phyloP scores from a whole-genome alignment of 306 rosid genomes.

The Prunus persica region DNA sequence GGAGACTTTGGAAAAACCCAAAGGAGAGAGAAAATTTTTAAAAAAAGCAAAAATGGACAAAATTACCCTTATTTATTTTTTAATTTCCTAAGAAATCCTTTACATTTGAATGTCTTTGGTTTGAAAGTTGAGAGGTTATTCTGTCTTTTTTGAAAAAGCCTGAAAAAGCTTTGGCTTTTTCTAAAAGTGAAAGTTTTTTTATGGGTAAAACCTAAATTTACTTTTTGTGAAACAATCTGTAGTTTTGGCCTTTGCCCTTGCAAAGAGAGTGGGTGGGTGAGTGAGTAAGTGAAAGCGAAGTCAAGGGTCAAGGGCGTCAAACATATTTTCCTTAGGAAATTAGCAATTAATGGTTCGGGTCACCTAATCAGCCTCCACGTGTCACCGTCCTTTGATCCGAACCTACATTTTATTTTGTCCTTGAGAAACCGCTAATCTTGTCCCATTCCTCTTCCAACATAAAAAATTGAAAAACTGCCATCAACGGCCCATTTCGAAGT shows the following conservation, averaged over 20 bases:
- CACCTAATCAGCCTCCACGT: constrained; percentile 37
- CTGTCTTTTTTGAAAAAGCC: too few relatives aligned
- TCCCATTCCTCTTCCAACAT: constrained; percentile 7
- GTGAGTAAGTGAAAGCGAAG: constrained; percentile 8
- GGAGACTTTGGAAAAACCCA: too few relatives aligned
- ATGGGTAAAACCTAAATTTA: too few relatives aligned
- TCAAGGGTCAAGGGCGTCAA: constrained; percentile 19
- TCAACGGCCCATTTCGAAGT: constrained; percentile 34
- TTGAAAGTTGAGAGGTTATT: too few relatives aligned
- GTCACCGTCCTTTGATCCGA: constrained; percentile 24
- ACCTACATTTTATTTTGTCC: constrained; percentile 14
- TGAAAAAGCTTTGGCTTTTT: too few relatives aligned
- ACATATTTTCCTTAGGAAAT: not conserved
- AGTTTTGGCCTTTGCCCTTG: not conserved
- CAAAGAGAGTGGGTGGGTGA: not conserved
- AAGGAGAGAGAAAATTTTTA: too few relatives aligned
- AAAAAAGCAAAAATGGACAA: too few relatives aligned
- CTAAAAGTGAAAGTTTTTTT: too few relatives aligned
- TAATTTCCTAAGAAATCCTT: too few relatives aligned
- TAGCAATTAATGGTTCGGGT: too few relatives aligned
- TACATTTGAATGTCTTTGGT: too few relatives aligned
- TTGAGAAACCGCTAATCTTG: constrained; percentile 29
- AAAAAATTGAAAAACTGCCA: constrained; percentile 23
- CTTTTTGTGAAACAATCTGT: not conserved
- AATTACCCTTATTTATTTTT: too few relatives aligned